Base-by-base conservation (phyloP, 331 rosid genomes). In the Malus hybrid region DNA sequence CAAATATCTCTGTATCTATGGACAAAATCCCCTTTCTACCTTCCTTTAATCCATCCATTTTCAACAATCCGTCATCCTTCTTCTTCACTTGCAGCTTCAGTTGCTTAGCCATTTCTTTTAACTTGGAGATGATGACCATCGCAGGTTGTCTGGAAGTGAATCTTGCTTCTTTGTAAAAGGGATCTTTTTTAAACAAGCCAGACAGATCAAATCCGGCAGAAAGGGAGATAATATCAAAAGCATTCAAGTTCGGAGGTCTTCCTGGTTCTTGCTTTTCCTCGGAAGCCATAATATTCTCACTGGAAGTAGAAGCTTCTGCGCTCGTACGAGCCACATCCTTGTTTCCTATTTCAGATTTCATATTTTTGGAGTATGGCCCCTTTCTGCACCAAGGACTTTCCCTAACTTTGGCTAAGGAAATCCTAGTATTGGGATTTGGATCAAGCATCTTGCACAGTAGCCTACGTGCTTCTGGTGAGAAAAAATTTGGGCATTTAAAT, bases 1-100 rank as follows among this genome's bases (percentile, higher is more conserved):
- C 89, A 77, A 87, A 93, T 57, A 93, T 91, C 87, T 91, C 97
- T 12, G 97, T 81, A 71, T 91, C 90, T 57, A 93, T 86, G 77
- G 96, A 91, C 71, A 91, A 70, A 33, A 74, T 50, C 24, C 97
- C 98, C 39, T 88, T 91, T 72, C 89, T 91, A 56, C 97, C 98
- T 87, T 88, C 94, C 74, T 69, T 44, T 19, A 61, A 5, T 57
- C 87, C 82, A 71, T 87, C 93, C 63, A 93, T 68, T 77, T 86
- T 91, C 72, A 93, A 63, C 75, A 87, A 83, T 64, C 97, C 97
- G 5, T 82, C 82, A 16, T 85, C 88, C 78, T 78, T 91, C 77
- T 91, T 91, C 82, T 75, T 87, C 84, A 93, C 86, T 73, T 83
- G 89, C 82, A 93, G 79, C 84, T 75, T 73, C 71, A 93, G 83